Evolutionary conservation across 225 moss, liverwort and hornwort species (phyloP), one percentile per base, ranked within the genome.

Genomic region (Straminergon stramineum): DNA sequence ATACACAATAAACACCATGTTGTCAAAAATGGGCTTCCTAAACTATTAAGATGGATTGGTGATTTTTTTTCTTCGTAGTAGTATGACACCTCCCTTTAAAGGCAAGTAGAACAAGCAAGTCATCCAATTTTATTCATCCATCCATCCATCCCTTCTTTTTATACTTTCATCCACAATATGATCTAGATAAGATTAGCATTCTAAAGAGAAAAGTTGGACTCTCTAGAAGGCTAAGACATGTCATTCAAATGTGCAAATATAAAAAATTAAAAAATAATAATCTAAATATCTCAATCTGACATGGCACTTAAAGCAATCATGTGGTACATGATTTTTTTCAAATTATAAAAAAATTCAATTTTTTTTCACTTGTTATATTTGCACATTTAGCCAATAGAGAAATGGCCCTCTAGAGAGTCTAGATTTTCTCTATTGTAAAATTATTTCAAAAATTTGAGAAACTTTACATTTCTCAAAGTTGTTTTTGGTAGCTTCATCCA

Each of bases 81-180:
- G 8, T 52, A 52, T 0, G 0, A 52, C 13, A 13, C 13, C 1
- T 5, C 8, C 20, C 23, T 35, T 22, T 9, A 0, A 22, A 52
- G 0, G 0, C 34, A 77, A 53, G 3, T 35, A 53, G 32, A 35
- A 53, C 53, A 22, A 53, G 53, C 13, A 14, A 53, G 35, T 77
- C 53, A 53, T 53, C 5, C 0, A 35, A 35, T 2, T 77, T 15
- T 52, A 13, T 52, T 22, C 32, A 34, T 20, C 13, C 52, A 52
- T 76, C 12, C 8, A 53, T 22, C 5, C 26, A 7, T 27, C 19
- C 41, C 0, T 28, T 9, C 5, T 0, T 8, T 22, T 14, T 13
- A 21, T 34, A 52, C 13, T 35, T 53, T 35, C 34, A 77, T 77
- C 22, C 23, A 77, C 5, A 13, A 14, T 3, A 76, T 76, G 53